A percentile compares a stretch with the other conserved stretches of the same genome.
These are phyloP conservation scores for Platanthera guangdongensis DNA, from an alignment of 106 monocot species.

Conservation along the genomic window DNA sequence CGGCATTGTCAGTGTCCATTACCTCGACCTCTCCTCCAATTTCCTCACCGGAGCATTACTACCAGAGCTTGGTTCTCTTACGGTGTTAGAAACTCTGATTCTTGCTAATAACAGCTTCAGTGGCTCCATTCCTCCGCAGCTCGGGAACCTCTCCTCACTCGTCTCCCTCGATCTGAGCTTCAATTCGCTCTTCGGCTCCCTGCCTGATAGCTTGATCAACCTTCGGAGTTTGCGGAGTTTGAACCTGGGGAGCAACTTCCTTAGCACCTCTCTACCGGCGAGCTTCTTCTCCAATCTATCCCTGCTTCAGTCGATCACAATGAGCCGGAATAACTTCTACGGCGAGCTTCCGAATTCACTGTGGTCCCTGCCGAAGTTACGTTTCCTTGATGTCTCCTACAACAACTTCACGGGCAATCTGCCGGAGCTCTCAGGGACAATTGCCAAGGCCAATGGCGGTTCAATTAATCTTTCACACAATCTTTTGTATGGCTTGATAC, in stretches of 20 bases:
- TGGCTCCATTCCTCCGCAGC: slow-evolving; percentile 16
- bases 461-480: slow-evolving; percentile 59
- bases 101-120: slow-evolving; percentile 32
- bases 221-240: background rate
- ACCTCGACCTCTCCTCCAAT: slow-evolving; percentile 30
- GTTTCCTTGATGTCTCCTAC: slow-evolving; percentile 24
- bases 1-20: slow-evolving; percentile 12
- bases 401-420: slow-evolving; percentile 38
- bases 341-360: slow-evolving; percentile 27
- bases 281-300: slow-evolving; percentile 5
- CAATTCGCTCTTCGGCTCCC: slow-evolving; percentile 19
- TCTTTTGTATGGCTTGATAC: slow-evolving; percentile 37
- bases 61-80: background rate
- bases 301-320: slow-evolving; percentile 1
- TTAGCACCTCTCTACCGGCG: background rate
- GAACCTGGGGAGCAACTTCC: slow-evolving; percentile 8
- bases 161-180: slow-evolving; percentile 24
- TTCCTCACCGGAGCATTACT: slow-evolving; percentile 24
- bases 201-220: slow-evolving; percentile 11
- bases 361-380: slow-evolving; percentile 15
- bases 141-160: slow-evolving; percentile 22
- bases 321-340: slow-evolving; percentile 27
- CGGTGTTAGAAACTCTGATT: slow-evolving; percentile 15
- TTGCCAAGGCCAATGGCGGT: slow-evolving; percentile 7
- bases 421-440: slow-evolving; percentile 18